These are phyloP conservation scores for Hypoxylon sp. DNA, from an alignment of 2,329 filamentous ascomycete genomes.

Conservation along the genomic window DNA sequence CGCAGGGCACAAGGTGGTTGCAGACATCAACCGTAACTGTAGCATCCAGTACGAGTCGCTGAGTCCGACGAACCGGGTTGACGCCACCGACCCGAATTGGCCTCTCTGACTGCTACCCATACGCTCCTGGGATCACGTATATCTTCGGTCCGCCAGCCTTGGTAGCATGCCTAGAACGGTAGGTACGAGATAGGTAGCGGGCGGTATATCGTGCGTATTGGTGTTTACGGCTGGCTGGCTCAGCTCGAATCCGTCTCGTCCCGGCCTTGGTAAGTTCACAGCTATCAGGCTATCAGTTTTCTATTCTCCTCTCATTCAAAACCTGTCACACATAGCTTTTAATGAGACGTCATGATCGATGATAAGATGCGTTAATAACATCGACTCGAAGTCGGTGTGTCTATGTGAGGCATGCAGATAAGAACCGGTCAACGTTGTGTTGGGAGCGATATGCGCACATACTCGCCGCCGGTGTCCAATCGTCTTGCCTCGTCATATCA, in stretches of 20 bases:
- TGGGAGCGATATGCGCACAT: background rate
- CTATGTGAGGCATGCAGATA: background rate
- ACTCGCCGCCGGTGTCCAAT: constrained; percentile 7
- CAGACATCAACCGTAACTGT: constrained; percentile 4
- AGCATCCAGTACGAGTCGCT: background rate
- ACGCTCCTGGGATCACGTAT: too few relatives aligned
- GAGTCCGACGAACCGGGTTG: constrained; percentile 21
- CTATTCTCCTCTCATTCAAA: background rate
- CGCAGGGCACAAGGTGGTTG: constrained; percentile 10
- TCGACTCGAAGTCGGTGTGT: background rate
- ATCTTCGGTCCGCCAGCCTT: background rate
- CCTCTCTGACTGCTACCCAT: background rate
- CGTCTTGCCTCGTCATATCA: constrained; percentile 20
- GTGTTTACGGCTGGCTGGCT: too few relatives aligned
- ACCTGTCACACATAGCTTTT: background rate
- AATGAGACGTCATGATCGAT: background rate
- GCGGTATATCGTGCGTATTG: too few relatives aligned
- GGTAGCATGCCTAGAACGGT: too few relatives aligned
- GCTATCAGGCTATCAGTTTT: background rate
- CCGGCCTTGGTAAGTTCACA: background rate
- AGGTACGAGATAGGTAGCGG: too few relatives aligned
- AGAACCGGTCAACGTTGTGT: constrained; percentile 7
- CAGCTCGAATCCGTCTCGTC: background rate
- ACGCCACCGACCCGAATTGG: background rate
- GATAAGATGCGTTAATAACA: background rate